These are phyloP conservation scores for Agrostemma githago DNA, from an alignment of 148 eudicot species.

Conservation along the genomic window DNA sequence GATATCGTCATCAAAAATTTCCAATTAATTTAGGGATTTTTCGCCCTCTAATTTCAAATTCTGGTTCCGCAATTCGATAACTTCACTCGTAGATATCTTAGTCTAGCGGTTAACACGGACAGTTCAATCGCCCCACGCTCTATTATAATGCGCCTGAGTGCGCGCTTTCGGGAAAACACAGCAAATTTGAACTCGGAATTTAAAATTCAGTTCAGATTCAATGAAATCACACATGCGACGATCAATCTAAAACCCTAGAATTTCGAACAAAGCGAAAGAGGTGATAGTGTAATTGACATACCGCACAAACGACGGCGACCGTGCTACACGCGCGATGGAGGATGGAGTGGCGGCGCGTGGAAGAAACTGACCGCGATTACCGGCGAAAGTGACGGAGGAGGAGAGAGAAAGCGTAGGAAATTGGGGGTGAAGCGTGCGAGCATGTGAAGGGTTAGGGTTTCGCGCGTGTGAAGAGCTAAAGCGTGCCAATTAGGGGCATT, in stretches of 20 bases:
- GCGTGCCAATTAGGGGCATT: constrained; percentile 28
- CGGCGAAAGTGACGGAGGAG: constrained; percentile 35
- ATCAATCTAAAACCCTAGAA: constrained; percentile 16
- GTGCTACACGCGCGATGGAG: not conserved
- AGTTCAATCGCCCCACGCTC: no score
- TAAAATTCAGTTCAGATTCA: not conserved
- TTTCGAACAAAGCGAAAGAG: not conserved
- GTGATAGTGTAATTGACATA: not conserved
- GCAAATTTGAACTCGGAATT: no score
- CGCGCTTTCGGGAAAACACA: no score
- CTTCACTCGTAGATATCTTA: no score
- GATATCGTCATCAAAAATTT: no score
- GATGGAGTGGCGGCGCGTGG: not conserved
- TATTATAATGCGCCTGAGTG: no score
- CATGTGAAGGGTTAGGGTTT: constrained; percentile 39
- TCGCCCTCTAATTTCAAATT: no score
- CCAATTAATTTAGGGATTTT: no score
- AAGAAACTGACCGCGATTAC: constrained; percentile 13
- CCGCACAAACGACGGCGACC: constrained; percentile 8
- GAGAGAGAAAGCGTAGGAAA: constrained; percentile 19
- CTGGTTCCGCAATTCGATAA: no score
- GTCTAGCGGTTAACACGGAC: no score
- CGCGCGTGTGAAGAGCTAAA: constrained; percentile 45
- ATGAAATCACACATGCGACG: not conserved
- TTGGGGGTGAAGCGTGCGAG: constrained; percentile 37